Evolutionary conservation across 208 protist species (phyloP).

Genomic region (Trypanosoma melophagium): DNA sequence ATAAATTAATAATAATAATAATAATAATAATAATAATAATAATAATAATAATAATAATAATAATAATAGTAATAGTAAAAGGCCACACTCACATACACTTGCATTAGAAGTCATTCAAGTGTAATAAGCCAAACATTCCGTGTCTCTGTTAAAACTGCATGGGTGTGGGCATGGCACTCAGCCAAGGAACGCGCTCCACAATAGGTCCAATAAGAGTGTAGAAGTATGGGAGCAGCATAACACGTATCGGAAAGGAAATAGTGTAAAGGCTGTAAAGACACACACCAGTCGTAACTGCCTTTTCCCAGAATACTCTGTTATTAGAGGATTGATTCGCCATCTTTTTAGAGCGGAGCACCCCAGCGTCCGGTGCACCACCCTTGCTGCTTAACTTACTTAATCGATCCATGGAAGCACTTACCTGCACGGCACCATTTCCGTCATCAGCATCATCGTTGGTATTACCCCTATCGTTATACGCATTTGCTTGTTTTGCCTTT

Average conservation of each 20-base stretch:
- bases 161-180: conserved; percentile 29
- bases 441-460: conserved; percentile 11
- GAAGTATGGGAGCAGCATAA: conserved; percentile 66
- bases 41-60: neutral
- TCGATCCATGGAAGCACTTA: conserved; percentile 50
- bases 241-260: conserved; percentile 76
- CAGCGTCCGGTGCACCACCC: conserved; percentile 10
- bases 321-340: conserved; percentile 19
- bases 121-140: neutral
- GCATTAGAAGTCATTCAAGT: too few species aligned
- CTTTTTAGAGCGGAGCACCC: conserved; percentile 5
- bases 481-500: neutral
- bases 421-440: conserved; percentile 20
- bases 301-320: conserved; percentile 79
- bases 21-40: too few species aligned
- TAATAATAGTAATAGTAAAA: conserved; percentile 2
- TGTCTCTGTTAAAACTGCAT: conserved; percentile 21
- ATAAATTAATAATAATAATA: too few species aligned
- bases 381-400: conserved; percentile 49
- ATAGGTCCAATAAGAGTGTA: conserved; percentile 65
- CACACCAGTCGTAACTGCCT: conserved; percentile 46
- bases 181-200: conserved; percentile 70
- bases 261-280: conserved; percentile 68
- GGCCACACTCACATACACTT: too few species aligned
- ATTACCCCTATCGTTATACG: conserved; percentile 8